phyloP scores from a whole-genome alignment of 2,329 filamentous ascomycete species.

The Akanthomyces muscarius region DNA sequence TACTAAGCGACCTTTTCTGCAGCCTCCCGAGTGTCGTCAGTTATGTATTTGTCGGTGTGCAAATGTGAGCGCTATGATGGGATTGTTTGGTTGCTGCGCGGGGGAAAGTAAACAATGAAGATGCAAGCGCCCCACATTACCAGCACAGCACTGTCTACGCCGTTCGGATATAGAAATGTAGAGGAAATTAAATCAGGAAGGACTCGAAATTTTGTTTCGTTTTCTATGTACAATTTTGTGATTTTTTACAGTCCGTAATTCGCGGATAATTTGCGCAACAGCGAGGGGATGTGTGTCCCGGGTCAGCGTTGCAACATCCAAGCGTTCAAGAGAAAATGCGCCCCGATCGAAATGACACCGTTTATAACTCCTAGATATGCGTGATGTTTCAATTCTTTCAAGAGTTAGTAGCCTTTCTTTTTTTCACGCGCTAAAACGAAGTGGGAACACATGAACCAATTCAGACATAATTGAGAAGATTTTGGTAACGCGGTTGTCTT shows the following conservation, averaged over 20 bases:
- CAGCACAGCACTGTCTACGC: slow-evolving; percentile 20
- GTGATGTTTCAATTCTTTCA: neutral
- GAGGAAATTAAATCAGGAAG: neutral
- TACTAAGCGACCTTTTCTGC: neutral
- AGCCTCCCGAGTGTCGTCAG: neutral
- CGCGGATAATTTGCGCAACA: neutral
- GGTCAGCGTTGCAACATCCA: neutral
- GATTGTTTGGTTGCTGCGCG: slow-evolving; percentile 33
- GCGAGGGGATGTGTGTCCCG: neutral
- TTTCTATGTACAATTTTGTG: slow-evolving; percentile 1
- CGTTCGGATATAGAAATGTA: neutral
- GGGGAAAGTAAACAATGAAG: slow-evolving; percentile 38
- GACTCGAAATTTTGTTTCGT: neutral
- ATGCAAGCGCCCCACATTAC: slow-evolving; percentile 21
- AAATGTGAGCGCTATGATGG: neutral
- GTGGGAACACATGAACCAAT: slow-evolving; percentile 19
- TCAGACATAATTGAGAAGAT: slow-evolving; percentile 65
- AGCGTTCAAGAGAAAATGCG: neutral
- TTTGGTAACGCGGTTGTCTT: slow-evolving; percentile 57
- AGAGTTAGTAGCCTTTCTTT: neutral
- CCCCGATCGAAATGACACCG: neutral
- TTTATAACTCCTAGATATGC: neutral
- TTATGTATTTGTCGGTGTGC: neutral
- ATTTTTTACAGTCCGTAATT: neutral
- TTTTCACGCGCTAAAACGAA: too few relatives aligned